Conservation (phyloP, 1,139 yeast genomes). For the Magnusiomyces suaveolens region DNA sequence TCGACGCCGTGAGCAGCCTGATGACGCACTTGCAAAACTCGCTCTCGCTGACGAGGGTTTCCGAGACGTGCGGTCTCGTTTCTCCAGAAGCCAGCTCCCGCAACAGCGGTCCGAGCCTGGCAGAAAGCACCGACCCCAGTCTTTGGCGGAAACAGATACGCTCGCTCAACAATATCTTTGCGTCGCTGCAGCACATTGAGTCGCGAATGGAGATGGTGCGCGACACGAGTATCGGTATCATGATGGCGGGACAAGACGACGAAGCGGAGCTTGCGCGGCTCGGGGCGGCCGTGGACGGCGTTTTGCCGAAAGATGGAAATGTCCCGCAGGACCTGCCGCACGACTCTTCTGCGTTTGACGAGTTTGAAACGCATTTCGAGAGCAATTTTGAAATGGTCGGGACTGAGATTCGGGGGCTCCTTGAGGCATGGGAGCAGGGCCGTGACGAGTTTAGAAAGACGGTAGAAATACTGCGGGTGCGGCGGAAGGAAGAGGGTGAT, state of each 20-base stretch:
- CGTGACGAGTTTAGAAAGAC: background rate
- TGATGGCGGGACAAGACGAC: background rate
- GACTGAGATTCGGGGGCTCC: conserved; percentile 12
- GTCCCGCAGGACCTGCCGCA: no score
- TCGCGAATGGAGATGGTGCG: conserved; percentile 30
- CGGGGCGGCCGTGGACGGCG: no score
- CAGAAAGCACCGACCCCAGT: background rate
- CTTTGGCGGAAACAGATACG: conserved; percentile 18
- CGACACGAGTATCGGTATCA: conserved; percentile 16
- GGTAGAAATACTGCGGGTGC: background rate
- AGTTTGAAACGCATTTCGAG: conserved; percentile 17
- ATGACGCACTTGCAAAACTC: conserved; percentile 24
- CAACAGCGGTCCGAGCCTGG: background rate
- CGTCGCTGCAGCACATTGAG: conserved; percentile 30
- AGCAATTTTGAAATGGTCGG: conserved; percentile 13
- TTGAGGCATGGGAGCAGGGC: conserved; percentile 5
- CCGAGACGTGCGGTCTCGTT: conserved; percentile 8
- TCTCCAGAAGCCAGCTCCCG: background rate
- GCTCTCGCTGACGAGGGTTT: conserved; percentile 21
- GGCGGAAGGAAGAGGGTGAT: background rate
- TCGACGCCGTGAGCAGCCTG: conserved; percentile 25
- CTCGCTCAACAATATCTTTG: conserved; percentile 23
- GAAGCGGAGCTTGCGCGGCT: no score
- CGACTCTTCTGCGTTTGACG: no score
- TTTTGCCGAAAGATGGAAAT: conserved; percentile 6